Conservation (phyloP, 2,329 filamentous ascomycete species). For the Apiospora kogelbergensis region DNA sequence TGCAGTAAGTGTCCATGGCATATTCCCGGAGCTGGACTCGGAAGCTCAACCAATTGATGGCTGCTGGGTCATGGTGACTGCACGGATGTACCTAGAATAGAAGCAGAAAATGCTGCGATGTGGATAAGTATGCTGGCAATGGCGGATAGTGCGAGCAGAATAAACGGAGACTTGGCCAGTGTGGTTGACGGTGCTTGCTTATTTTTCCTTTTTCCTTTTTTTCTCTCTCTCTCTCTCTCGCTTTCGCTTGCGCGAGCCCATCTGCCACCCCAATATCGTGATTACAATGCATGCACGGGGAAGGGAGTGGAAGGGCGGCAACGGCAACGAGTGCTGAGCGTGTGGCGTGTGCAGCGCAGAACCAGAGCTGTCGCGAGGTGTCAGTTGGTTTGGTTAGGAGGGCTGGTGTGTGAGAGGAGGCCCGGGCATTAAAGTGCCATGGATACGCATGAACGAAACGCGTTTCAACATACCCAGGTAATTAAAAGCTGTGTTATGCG, state of each 20-base stretch:
- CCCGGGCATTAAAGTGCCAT: conserved; percentile 19
- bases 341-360: not conserved
- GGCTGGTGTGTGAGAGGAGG: not conserved
- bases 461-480: conserved; percentile 45
- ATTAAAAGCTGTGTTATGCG: conserved; percentile 49
- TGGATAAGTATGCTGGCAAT: not conserved
- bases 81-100: conserved; percentile 6
- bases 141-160: not conserved
- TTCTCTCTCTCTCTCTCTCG: too few species aligned
- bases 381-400: too few species aligned
- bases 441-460: conserved; percentile 46
- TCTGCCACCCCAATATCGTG: not conserved
- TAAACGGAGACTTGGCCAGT: not conserved
- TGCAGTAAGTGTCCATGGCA: not conserved
- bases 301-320: conserved; percentile 1
- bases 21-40: not conserved
- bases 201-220: too few species aligned
- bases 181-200: not conserved
- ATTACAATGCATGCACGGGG: not conserved
- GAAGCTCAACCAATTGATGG: not conserved
- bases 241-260: not conserved
- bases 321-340: not conserved
- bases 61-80: not conserved
- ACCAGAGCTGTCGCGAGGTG: not conserved
- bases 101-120: conserved; percentile 1